Percentiles rank a stretch among this genome's conserved stretches.
These are phyloP conservation scores for Fusarium ambrosium DNA, from an alignment of 2,329 filamentous ascomycete genomes.

Conservation along the genomic window DNA sequence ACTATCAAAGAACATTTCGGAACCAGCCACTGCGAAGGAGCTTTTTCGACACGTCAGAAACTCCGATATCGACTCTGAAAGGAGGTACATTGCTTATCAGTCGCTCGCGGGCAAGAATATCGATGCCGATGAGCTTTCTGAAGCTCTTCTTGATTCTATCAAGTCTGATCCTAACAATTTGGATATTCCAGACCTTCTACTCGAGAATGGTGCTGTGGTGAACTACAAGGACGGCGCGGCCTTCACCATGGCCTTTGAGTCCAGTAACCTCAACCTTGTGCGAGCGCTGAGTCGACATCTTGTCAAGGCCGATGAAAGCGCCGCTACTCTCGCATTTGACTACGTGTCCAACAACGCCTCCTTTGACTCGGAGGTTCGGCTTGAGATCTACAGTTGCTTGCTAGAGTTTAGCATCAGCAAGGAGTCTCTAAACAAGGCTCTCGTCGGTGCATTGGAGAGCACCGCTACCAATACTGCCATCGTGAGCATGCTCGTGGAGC, in stretches of 20 bases:
- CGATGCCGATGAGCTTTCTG: not conserved
- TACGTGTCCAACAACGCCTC: not conserved
- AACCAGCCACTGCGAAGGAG: not conserved
- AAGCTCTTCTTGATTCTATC: conserved; percentile 1
- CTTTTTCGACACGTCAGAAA: conserved; percentile 4
- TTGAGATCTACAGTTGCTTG: conserved; percentile 10
- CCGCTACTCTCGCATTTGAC: conserved; percentile 10
- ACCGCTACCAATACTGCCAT: not conserved
- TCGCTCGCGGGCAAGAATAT: not conserved
- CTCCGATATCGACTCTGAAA: not conserved
- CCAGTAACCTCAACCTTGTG: not conserved
- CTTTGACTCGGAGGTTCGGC: not conserved
- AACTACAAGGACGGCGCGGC: not conserved
- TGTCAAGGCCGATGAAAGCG: not conserved
- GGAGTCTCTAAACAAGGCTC: conserved; percentile 2
- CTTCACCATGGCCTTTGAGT: conserved; percentile 1
- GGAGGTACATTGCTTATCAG: not conserved
- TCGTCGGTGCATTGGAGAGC: not conserved
- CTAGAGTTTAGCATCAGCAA: conserved; percentile 1
- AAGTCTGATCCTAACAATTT: not conserved
- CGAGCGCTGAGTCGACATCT: conserved; percentile 4
- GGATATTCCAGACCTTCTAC: not conserved
- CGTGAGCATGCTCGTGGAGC: conserved; percentile 11
- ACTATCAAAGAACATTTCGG: not conserved
- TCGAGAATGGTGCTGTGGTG: conserved; percentile 6